phyloP scores from a whole-genome alignment of 768 basidiomycete genomes.

The Mycena maculata region DNA sequence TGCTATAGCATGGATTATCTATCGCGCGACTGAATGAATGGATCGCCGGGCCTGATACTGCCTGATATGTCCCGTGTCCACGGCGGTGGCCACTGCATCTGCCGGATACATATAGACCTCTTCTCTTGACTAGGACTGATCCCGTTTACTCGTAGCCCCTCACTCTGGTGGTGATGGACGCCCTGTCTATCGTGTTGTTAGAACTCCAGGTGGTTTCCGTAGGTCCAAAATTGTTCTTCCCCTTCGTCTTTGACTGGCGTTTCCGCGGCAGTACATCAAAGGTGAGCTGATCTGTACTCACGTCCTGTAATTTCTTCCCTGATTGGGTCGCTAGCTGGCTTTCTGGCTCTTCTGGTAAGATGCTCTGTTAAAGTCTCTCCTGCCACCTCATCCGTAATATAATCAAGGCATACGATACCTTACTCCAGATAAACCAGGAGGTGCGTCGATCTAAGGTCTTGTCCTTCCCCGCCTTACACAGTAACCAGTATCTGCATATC shows the following conservation, averaged over 20 bases:
- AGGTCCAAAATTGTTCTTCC: background rate
- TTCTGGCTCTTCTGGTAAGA: conserved; percentile 20
- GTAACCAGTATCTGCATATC: conserved; percentile 20
- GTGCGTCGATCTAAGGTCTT: background rate
- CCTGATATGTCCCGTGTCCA: background rate
- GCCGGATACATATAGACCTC: conserved; percentile 17
- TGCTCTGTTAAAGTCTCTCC: background rate
- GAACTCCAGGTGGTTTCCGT: conserved; percentile 14
- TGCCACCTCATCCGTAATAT: background rate
- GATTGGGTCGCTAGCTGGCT: background rate
- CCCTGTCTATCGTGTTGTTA: conserved; percentile 1
- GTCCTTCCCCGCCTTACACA: background rate
- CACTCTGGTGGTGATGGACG: conserved; percentile 25
- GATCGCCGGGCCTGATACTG: background rate
- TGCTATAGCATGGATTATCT: background rate
- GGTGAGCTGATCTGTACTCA: background rate
- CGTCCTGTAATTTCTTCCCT: background rate
- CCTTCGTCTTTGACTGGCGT: background rate
- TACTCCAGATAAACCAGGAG: conserved; percentile 28
- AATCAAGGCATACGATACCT: conserved; percentile 23
- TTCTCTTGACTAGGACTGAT: background rate
- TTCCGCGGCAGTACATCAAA: conserved; percentile 1
- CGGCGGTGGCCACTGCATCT: too few species aligned
- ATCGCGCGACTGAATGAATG: background rate
- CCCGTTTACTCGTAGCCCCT: conserved; percentile 4